Base-by-base conservation (phyloP, 305 asterid genomes). In the Solanum aculeatissimum region DNA sequence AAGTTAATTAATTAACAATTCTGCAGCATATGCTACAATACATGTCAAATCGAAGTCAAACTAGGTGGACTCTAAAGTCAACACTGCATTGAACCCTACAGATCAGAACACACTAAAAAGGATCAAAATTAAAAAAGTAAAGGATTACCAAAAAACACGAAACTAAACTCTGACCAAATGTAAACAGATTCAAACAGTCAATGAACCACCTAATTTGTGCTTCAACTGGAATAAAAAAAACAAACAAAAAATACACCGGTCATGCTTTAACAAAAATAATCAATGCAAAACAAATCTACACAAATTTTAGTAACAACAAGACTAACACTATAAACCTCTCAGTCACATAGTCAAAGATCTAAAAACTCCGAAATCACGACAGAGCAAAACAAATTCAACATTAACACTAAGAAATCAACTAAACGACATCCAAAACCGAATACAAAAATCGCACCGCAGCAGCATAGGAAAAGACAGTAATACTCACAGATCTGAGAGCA, bases 341-440 rank as follows among this genome's bases (percentile, higher is more conserved):
- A 82, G 62, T 66, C 62, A 57, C 21, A 85, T 15, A 13, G 12
- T 63, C 71, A 74, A 87, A 85, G 91, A 88, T 90, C 89, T 83
- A 88, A 68, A 53, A 83, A 74, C 66, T 25, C 38, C 1, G 60
- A 14, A 74, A 69, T 19, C 54, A 79, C 62, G 9, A 84, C 54
- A 57, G n/a, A 70, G 45, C 82, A 54, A 71, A 57, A 29, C 47
- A 51, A 71, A 23, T 15, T 25, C 81, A 75, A 74, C 81, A 75
- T 47, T 75, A 25, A 74, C 60, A 25, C 43, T 47, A 47, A 3
- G 21, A 74, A 80, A 35, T 25, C 70, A 85, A 80, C 19, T n/a
- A 54, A 80, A 27, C 29, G 7, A 81, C 38, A 43, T 81, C n/a
- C 12, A 80, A 8, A 80, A 32, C 45, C 19, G 51, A 29, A 32